Percentiles rank a stretch among this genome's conserved stretches.
phyloP scores from a whole-genome alignment of 345 rosid species.

The Aquilaria malaccensis region DNA sequence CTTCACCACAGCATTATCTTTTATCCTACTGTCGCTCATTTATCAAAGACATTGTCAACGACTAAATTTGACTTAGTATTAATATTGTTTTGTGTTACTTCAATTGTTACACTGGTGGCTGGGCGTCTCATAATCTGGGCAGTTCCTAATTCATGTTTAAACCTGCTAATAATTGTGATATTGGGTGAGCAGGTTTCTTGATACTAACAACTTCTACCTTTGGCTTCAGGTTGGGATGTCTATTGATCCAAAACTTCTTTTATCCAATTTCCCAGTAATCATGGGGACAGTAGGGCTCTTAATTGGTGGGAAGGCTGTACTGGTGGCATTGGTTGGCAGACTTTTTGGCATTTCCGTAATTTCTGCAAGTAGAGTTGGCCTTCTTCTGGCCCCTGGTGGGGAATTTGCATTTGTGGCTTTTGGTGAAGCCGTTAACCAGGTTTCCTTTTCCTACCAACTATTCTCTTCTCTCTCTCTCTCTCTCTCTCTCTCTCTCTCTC shows the following conservation, averaged over 20 bases:
- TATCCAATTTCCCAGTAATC: conserved; percentile 81
- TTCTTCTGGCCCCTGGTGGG: conserved; percentile 99
- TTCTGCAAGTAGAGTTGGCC: conserved; percentile 85
- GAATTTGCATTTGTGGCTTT: conserved; percentile 99
- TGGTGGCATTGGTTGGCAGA: conserved; percentile 74
- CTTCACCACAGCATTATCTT: too few species aligned
- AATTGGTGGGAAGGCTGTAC: conserved; percentile 76
- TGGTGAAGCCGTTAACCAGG: conserved; percentile 99
- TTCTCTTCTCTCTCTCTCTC: not conserved
- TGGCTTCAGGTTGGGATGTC: conserved; percentile 98
- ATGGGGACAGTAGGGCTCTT: conserved; percentile 71
- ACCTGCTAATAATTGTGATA: too few species aligned
- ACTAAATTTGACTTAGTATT: too few species aligned
- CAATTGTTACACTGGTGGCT: too few species aligned
- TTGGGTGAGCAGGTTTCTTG: too few species aligned
- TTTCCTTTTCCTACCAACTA: conserved; percentile 17
- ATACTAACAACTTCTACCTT: conserved; percentile 11
- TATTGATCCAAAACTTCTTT: conserved; percentile 91
- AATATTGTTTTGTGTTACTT: too few species aligned
- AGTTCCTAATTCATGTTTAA: too few species aligned
- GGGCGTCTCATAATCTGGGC: too few species aligned
- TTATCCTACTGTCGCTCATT: too few species aligned
- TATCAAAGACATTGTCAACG: too few species aligned
- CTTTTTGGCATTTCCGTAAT: conserved; percentile 80
- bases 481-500: not conserved